Conservation (phyloP, 106 monocot genomes). For the Dendrobium officinale region DNA sequence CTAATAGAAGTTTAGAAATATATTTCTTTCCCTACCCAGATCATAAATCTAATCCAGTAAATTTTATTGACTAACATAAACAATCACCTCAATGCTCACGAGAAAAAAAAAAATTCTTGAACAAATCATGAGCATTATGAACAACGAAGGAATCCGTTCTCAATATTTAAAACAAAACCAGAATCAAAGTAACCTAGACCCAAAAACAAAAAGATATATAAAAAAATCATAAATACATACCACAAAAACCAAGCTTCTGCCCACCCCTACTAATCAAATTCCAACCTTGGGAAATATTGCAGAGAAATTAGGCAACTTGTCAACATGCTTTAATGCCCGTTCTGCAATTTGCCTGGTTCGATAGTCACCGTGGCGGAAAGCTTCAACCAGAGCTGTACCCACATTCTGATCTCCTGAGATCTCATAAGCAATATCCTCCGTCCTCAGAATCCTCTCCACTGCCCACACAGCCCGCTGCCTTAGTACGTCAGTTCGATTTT, state of each 20-base stretch:
- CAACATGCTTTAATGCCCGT: conserved; percentile 71
- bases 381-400: conserved; percentile 76
- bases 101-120: not conserved
- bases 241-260: conserved; percentile 5
- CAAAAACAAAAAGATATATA: not conserved
- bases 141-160: not conserved
- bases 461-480: conserved; percentile 80
- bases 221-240: conserved; percentile 12
- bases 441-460: conserved; percentile 84
- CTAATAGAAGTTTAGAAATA: not conserved
- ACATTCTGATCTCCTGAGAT: conserved; percentile 65
- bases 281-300: conserved; percentile 64
- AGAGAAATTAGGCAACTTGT: conserved; percentile 89
- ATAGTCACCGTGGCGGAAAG: conserved; percentile 73
- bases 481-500: conserved; percentile 52
- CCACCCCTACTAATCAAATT: conserved; percentile 7
- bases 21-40: not conserved
- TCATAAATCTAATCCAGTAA: not conserved
- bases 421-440: conserved; percentile 66
- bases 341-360: conserved; percentile 85
- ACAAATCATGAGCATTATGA: conserved; percentile 8
- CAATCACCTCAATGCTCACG: conserved; percentile 5
- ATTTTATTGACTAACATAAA: not conserved
- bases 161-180: conserved; percentile 1
- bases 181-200: conserved; percentile 2